phyloP scores from a whole-genome alignment of 2,329 filamentous ascomycete genomes.

The Aspergillus tamarii region DNA sequence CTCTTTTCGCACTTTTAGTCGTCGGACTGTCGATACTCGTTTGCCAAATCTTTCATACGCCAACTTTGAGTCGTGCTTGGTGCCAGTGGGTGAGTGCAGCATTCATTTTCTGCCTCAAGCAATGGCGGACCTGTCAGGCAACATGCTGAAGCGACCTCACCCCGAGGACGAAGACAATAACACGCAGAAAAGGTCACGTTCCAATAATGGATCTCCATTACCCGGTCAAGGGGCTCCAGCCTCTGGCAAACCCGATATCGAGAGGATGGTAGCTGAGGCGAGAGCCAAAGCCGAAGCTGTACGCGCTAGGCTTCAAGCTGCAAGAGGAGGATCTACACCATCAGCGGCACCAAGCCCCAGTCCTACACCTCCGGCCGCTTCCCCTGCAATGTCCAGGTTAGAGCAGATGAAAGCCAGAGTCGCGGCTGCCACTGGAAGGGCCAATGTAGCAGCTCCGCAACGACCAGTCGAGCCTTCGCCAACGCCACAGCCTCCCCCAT shows the following conservation, averaged over 20 bases:
- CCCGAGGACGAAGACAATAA: conserved; percentile 50
- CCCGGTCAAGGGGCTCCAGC: conserved; percentile 41
- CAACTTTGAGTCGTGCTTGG: conserved; percentile 9
- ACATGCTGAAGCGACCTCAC: conserved; percentile 53
- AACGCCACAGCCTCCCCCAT: conserved; percentile 40
- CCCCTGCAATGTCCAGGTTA: conserved; percentile 64
- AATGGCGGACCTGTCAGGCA: conserved; percentile 49
- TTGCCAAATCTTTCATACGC: background rate
- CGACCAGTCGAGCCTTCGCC: conserved; percentile 41
- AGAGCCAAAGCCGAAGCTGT: conserved; percentile 53
- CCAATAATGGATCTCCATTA: conserved; percentile 53
- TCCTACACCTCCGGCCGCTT: conserved; percentile 36
- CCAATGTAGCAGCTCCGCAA: conserved; percentile 46
- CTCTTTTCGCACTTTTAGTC: background rate
- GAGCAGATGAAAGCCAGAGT: conserved; percentile 80
- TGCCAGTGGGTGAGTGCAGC: conserved; percentile 17
- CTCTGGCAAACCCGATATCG: conserved; percentile 47
- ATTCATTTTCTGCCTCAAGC: conserved; percentile 8
- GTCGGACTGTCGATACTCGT: background rate
- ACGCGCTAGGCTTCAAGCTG: conserved; percentile 49
- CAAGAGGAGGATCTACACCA: conserved; percentile 34
- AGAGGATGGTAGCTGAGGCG: conserved; percentile 52
- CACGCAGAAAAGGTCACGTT: conserved; percentile 52
- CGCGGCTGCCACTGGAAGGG: conserved; percentile 68
- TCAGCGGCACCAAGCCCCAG: conserved; percentile 39